These are phyloP conservation scores for Saturnispora galanensis DNA, from an alignment of 805 yeast species.

Conservation along the genomic window DNA sequence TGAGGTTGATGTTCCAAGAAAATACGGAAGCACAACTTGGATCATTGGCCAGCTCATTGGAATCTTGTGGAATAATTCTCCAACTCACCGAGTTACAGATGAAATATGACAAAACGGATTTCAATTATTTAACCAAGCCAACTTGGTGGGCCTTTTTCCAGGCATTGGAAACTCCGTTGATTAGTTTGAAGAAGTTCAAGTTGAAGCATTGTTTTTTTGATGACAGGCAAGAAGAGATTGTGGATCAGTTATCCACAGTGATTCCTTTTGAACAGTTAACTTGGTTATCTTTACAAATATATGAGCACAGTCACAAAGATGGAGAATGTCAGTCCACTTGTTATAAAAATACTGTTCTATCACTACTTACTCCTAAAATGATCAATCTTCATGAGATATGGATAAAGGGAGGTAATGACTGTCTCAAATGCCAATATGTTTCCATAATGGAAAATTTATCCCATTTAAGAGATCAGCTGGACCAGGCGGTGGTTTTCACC, in stretches of 20 bases:
- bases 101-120: slow-evolving; percentile 16
- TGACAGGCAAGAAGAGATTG: slow-evolving; percentile 11
- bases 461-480: slow-evolving; percentile 3
- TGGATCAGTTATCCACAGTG: slow-evolving; percentile 30
- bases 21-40: slow-evolving; percentile 15
- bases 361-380: slow-evolving; percentile 15
- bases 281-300: slow-evolving; percentile 15
- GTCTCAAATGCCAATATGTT: slow-evolving; percentile 20
- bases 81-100: slow-evolving; percentile 14
- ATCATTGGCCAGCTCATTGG: slow-evolving; percentile 9
- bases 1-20: slow-evolving; percentile 18
- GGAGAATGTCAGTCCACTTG: neutral
- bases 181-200: slow-evolving; percentile 13
- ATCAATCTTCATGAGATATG: slow-evolving; percentile 13
- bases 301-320: slow-evolving; percentile 21
- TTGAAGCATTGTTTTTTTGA: slow-evolving; percentile 20
- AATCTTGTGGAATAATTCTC: slow-evolving; percentile 2
- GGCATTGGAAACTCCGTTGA: neutral
- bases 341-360: slow-evolving; percentile 8
- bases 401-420: slow-evolving; percentile 22
- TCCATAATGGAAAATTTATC: slow-evolving; percentile 10
- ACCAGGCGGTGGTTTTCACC: slow-evolving; percentile 13
- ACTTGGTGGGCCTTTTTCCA: slow-evolving; percentile 24
- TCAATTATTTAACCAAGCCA: slow-evolving; percentile 17
- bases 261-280: slow-evolving; percentile 21